Base-by-base conservation (phyloP, 1,284 basidiomycete genomes). In the Lentinus polychrous region DNA sequence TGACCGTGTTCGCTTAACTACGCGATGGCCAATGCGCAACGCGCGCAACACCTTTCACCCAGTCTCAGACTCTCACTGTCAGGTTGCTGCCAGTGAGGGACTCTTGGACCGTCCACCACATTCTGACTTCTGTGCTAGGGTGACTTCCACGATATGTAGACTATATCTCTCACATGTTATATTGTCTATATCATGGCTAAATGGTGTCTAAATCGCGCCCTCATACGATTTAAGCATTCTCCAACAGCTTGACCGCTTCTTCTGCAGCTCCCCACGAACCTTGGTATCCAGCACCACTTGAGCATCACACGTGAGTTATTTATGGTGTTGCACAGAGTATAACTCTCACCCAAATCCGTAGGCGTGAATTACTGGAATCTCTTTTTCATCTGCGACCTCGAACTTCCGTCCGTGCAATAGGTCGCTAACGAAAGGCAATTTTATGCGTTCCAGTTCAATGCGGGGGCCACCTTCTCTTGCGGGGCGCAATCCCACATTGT, bases 401-500 rank as follows among this genome's bases (percentile, higher is more conserved):
- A 46, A 57, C 50, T 50, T 53, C 56, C 52, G 57, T 43, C 52
- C 50, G 33, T 57, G 56, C 49, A 67, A 57, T 43, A 69, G 62
- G 20, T 57, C 49, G 40, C 53, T 61, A 39, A 60, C 52, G n/a
- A 67, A 57, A 34, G 75, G 73, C 6, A 77, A 47, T 37, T 56
- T 56, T 43, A 76, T 56, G 63, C 66, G 72, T 55, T 84, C 78
- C 5, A 77, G 61, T 53, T 91, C 86, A 11, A 91, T 66, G 37
- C 88, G 71, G 4, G 86, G 68, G 0, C 87, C 88, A 20, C 81
- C 83, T 38, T 73, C 76, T 48, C 89, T 71, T 2, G 70, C 78
- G 0, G 90, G 90, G 10, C 90, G 70, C 34, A 91, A 65, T 0
- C 88, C 90, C 45, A 83, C 83, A 53, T 80, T 81, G 61, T 83